phyloP scores from a whole-genome alignment of 179 eudicot genomes.

The Pouteria campechiana region DNA sequence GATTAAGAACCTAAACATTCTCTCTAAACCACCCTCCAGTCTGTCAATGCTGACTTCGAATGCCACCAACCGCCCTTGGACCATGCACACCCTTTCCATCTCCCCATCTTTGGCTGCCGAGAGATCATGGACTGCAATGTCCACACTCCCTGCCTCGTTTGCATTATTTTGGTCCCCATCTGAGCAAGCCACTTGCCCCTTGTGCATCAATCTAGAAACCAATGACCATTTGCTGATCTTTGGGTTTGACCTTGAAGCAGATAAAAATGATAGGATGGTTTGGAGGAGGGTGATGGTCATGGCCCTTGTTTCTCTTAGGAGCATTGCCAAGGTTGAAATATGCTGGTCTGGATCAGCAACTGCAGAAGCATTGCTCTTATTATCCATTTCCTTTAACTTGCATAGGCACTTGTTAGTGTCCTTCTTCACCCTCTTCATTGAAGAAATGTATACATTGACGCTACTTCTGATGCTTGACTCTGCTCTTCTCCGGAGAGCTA shows the following conservation, averaged over 20 bases:
- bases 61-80: not conserved
- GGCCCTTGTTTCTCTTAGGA: not conserved
- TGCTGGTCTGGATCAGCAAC: too few species aligned
- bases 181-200: too few species aligned
- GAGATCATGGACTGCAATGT: too few species aligned
- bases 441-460: not conserved
- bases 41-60: not conserved
- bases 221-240: not conserved
- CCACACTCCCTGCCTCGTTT: not conserved
- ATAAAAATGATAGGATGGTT: not conserved
- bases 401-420: not conserved
- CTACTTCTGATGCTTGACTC: not conserved
- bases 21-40: too few species aligned
- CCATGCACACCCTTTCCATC: not conserved
- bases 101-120: not conserved
- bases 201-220: not conserved
- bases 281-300: not conserved
- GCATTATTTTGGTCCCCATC: too few species aligned
- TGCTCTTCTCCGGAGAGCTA: conserved; percentile 5
- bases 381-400: not conserved
- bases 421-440: conserved; percentile 2
- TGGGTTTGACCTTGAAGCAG: not conserved
- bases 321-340: not conserved
- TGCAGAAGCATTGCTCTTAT: too few species aligned
- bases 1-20: too few species aligned